These are phyloP conservation scores for Talaromyces sp. DNA, from an alignment of 2,329 filamentous ascomycete species.

Conservation along the genomic window DNA sequence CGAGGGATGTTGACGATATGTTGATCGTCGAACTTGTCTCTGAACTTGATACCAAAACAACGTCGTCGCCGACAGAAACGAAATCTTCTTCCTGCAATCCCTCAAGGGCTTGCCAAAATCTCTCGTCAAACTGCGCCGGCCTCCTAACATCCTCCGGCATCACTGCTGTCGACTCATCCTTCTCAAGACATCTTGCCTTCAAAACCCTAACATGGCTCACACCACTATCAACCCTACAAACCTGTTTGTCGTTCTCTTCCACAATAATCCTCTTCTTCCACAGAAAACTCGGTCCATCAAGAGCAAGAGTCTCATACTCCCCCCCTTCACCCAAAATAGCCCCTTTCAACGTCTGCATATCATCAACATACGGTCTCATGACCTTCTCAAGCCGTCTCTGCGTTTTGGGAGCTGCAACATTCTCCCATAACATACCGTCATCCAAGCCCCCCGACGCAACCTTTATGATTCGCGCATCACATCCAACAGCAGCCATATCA, in stretches of 20 bases:
- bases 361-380: constrained; percentile 52
- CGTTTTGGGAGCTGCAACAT: constrained; percentile 59
- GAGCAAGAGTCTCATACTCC: constrained; percentile 89
- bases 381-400: constrained; percentile 49
- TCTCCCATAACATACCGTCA: constrained; percentile 73
- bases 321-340: constrained; percentile 87
- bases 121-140: constrained; percentile 65
- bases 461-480: constrained; percentile 91
- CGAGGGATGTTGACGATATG: constrained; percentile 19
- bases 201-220: constrained; percentile 67
- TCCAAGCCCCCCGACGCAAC: constrained; percentile 88
- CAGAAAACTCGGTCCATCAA: constrained; percentile 70
- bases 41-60: neutral
- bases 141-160: constrained; percentile 36
- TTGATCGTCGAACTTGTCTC: neutral
- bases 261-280: constrained; percentile 71
- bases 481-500: constrained; percentile 74
- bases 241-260: constrained; percentile 48
- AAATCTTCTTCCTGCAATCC: neutral
- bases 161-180: constrained; percentile 2
- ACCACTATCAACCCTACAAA: constrained; percentile 69
- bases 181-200: constrained; percentile 53
- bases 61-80: neutral
- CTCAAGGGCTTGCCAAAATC: constrained; percentile 49
- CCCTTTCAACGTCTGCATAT: constrained; percentile 52